These are phyloP conservation scores for Nematocida ironsii DNA, from an alignment of 371 early-diverging fungal genomes.

Conservation along the genomic window DNA sequence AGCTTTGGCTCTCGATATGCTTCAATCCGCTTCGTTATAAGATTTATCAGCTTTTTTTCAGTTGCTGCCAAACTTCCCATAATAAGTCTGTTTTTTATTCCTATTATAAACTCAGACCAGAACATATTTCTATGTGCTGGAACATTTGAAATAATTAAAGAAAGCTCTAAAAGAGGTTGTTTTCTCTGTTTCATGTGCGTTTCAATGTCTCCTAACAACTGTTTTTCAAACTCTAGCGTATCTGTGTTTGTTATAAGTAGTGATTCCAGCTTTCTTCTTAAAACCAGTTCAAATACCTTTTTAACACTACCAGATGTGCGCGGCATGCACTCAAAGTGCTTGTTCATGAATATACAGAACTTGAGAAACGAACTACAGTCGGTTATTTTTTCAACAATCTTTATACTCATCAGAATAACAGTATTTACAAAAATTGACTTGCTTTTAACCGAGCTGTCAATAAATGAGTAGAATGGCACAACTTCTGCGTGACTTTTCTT, in stretches of 20 bases:
- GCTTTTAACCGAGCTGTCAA: slow-evolving; percentile 25
- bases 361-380: slow-evolving; percentile 28
- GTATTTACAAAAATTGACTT: slow-evolving; percentile 29
- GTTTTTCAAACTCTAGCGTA: slow-evolving; percentile 20
- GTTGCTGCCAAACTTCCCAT: not conserved
- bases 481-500: slow-evolving; percentile 18
- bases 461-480: slow-evolving; percentile 45
- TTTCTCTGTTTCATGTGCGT: not conserved
- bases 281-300: slow-evolving; percentile 24
- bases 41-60: slow-evolving; percentile 33
- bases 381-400: slow-evolving; percentile 14
- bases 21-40: slow-evolving; percentile 18
- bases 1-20: not conserved
- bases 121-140: slow-evolving; percentile 10
- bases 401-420: slow-evolving; percentile 11
- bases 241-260: not conserved
- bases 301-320: slow-evolving; percentile 8
- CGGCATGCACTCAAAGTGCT: slow-evolving; percentile 49
- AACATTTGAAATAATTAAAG: slow-evolving; percentile 33
- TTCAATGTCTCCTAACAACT: slow-evolving; percentile 17
- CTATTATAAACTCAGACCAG: slow-evolving; percentile 27
- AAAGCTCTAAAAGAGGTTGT: slow-evolving; percentile 26
- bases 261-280: slow-evolving; percentile 5
- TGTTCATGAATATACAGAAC: slow-evolving; percentile 27
- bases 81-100: slow-evolving; percentile 45